Base-by-base conservation (phyloP, 1,139 yeast species). In the Geotrichum armillariae region DNA sequence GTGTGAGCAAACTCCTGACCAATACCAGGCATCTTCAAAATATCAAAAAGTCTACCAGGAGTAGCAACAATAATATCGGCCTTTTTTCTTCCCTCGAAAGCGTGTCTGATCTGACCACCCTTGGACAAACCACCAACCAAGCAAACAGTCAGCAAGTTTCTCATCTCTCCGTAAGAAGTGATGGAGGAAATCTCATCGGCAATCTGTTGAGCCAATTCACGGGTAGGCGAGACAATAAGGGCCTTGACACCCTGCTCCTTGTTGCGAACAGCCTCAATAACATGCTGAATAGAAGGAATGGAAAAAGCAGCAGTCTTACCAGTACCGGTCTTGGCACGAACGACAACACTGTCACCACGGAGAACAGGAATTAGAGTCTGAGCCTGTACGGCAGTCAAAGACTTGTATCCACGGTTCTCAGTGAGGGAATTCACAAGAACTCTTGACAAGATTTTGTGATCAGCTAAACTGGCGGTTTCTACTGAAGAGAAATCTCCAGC, bases 281-380 rank as follows among this genome's bases (percentile, higher is more conserved):
- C 74, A 49, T 76, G 77, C 63, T 87, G 85, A 41, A 90, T 70
- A 6, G 88, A 73, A 1, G 97, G 97, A 42, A 90, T 73, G 55
- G 90, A 80, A 65, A 88, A 91, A 0, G 96, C 95, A 53, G 87
- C 79, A 0, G 97, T 91, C 67, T 91, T 91, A 63, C 97, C 98
- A 1, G 97, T 90, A 64, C 97, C 98, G 4, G 98, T 91, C 66
- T 88, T 88, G 32, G 97, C 97, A 59, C 95, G 77, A 33, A 88
- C 93, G 22, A 90, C 90, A 50, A 89, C 73, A 57, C 94, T 67
- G 34, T 79, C 76, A 35, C 72, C 69, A 20, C 75, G 64, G 50
- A 88, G 70, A 53, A 85, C 78, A 7, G 94, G 94, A 49, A 79
- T 71, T 44, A 90, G 72, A 4, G 95, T 77, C 59, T 78, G 75